Evolutionary conservation across 805 yeast genomes (phyloP).

Genomic region (Candida glaebosa): DNA sequence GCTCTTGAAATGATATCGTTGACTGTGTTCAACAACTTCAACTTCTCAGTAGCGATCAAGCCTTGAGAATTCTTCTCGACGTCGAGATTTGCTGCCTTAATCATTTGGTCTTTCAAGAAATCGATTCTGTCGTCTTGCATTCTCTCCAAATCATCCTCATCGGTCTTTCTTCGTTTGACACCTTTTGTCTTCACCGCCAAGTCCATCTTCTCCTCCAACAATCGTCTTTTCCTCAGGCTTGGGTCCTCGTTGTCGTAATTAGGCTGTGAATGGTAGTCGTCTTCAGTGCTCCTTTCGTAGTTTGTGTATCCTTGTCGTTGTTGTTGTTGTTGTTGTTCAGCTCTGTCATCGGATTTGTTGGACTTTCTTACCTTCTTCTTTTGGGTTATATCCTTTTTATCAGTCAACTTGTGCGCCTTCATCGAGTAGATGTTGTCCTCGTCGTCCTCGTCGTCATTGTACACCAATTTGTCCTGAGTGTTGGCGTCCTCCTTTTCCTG

Average conservation of each 20-base stretch:
- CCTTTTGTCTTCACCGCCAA: slow-evolving; percentile 66
- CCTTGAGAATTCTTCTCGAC: slow-evolving; percentile 58
- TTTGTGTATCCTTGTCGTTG: slow-evolving; percentile 3
- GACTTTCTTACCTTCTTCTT: slow-evolving; percentile 26
- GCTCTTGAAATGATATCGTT: slow-evolving; percentile 72
- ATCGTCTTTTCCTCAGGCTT: slow-evolving; percentile 54
- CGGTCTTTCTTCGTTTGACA: slow-evolving; percentile 61
- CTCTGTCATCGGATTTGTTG: slow-evolving; percentile 10
- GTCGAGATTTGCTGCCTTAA: slow-evolving; percentile 77
- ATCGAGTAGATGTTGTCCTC: slow-evolving; percentile 20
- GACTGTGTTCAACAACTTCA: slow-evolving; percentile 77
- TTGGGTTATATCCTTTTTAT: slow-evolving; percentile 10
- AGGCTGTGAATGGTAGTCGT: slow-evolving; percentile 17
- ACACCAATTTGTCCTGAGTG: not conserved
- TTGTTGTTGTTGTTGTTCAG: slow-evolving; percentile 4
- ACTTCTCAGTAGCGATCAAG: slow-evolving; percentile 70
- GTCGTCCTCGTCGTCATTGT: slow-evolving; percentile 10
- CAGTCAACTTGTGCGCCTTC: slow-evolving; percentile 19
- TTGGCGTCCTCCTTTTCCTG: not conserved
- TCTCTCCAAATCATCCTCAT: slow-evolving; percentile 91
- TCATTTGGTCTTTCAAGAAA: slow-evolving; percentile 82
- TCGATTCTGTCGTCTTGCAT: slow-evolving; percentile 91
- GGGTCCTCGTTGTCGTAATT: slow-evolving; percentile 31
- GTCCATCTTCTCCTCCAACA: slow-evolving; percentile 78
- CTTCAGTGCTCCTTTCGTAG: slow-evolving; percentile 14